A percentile compares a stretch with the other conserved stretches of the same genome.
Conservation (phyloP, 345 rosid genomes). For the Arabis alpina region DNA sequence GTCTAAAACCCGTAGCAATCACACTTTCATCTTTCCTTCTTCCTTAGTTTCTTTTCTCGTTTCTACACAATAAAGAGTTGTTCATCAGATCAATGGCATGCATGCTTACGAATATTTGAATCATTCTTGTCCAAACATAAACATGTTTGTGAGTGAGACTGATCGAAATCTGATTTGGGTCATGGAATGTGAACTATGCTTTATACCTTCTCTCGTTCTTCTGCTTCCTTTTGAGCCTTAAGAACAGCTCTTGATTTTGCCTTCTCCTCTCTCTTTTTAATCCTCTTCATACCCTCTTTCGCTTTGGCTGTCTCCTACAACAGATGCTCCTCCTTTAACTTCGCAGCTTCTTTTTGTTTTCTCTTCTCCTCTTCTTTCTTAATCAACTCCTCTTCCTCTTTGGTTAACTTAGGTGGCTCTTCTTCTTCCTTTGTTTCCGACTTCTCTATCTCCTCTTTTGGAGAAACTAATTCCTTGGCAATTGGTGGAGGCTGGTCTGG, state of each 20-base stretch:
- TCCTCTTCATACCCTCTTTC: slow-evolving; percentile 80
- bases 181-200: slow-evolving; percentile 11
- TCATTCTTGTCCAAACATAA: slow-evolving; percentile 6
- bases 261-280: slow-evolving; percentile 67
- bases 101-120: too few species aligned
- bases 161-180: background rate
- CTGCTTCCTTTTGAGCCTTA: slow-evolving; percentile 80
- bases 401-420: slow-evolving; percentile 54
- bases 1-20: too few species aligned
- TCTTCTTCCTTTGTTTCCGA: slow-evolving; percentile 45
- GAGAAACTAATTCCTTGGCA: slow-evolving; percentile 43
- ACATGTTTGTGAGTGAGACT: background rate
- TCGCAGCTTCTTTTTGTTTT: slow-evolving; percentile 66
- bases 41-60: slow-evolving; percentile 77
- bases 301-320: slow-evolving; percentile 80
- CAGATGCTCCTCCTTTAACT: slow-evolving; percentile 62
- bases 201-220: slow-evolving; percentile 81
- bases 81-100: slow-evolving; percentile 13
- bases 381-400: slow-evolving; percentile 78
- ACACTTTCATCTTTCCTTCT: slow-evolving; percentile 66
- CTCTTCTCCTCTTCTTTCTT: slow-evolving; percentile 77
- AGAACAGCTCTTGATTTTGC: slow-evolving; percentile 73
- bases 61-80: slow-evolving; percentile 51
- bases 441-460: slow-evolving; percentile 51
- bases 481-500: slow-evolving; percentile 41